Evolutionary conservation across 2,329 filamentous ascomycete genomes (phyloP), one percentile per base, ranked within the genome.

Genomic region (Colletotrichum falcatum): DNA sequence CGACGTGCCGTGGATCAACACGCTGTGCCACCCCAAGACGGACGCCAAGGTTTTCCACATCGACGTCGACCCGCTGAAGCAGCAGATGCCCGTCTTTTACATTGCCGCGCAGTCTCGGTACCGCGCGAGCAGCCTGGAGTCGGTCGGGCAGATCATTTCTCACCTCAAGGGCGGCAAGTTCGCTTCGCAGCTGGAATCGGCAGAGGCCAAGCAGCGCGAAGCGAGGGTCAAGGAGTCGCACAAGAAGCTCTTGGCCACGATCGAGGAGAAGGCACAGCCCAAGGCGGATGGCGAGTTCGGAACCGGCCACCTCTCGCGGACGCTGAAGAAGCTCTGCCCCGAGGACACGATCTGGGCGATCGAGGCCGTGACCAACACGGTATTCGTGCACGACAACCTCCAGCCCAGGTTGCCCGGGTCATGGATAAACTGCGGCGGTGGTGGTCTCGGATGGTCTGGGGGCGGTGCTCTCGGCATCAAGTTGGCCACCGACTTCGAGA

Each of bases 1-100:
- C 73, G 95, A 98, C 77, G 94, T 97, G 0, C 95, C 95, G 0
- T 98, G 94, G 94, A 94, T 98, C 65, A 90, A 91, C n/a, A 96
- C 94, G 0, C 89, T 90, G 20, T 90, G 88, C 79, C 84, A 84
- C 73, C 90, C 90, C 0, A 79, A 79, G 1, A 78, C 82, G 2
- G 83, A 85, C 20, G 86, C 87, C 26, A 84, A 83, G 72, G 81
- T 92, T 65, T 91, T 88, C 80, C 90, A 92, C 75, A 84, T 92
- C 53, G 90, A 92, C 74, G 83, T 90, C 58, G 90, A 92, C 73
- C 89, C 90, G 1, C 80, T 91, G 30, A 92, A 92, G 81, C 89
- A 91, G 78, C 86, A 91, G 78, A 94, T 94, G 85, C 91, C 91
- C 0, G 83, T 94, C 23, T 91, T 91, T 76, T 94, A 94, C 74